These are phyloP conservation scores for Basidiobolus meristosporus DNA, from an alignment of 371 early-diverging fungal species.

Conservation along the genomic window DNA sequence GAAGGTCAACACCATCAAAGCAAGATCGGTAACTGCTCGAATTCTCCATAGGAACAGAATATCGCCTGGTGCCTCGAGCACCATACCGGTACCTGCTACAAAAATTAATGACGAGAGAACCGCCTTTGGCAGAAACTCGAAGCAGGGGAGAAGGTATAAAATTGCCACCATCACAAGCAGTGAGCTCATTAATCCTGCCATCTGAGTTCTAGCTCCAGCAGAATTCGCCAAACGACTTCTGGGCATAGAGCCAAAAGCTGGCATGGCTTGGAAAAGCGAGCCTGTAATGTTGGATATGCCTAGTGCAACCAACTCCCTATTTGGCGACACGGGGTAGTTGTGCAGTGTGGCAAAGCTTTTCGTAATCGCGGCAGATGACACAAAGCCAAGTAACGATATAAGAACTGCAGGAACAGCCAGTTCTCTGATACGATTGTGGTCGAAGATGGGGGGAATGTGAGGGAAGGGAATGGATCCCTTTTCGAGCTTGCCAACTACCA, in stretches of 20 bases:
- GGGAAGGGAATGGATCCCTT: conserved; percentile 44
- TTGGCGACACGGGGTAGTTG: conserved; percentile 77
- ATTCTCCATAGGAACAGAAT: conserved; percentile 61
- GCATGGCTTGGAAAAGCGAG: conserved; percentile 65
- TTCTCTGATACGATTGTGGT: conserved; percentile 32
- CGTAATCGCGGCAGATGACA: conserved; percentile 82
- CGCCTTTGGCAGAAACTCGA: conserved; percentile 71
- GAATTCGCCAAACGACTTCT: conserved; percentile 79
- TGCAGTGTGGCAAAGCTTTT: conserved; percentile 76
- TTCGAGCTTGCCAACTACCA: neutral
- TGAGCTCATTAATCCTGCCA: conserved; percentile 63
- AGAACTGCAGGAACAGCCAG: conserved; percentile 45
- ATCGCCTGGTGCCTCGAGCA: conserved; percentile 62
- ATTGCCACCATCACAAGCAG: conserved; percentile 50
- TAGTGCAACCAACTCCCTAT: conserved; percentile 87
- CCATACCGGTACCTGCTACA: conserved; percentile 62
- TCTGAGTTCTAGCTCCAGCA: conserved; percentile 73
- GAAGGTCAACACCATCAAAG: conserved; percentile 60
- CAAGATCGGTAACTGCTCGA: conserved; percentile 72
- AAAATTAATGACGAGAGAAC: conserved; percentile 71
- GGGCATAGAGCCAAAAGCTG: conserved; percentile 80
- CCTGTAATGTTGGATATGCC: conserved; percentile 70
- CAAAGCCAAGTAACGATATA: conserved; percentile 85
- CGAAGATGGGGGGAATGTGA: conserved; percentile 16
- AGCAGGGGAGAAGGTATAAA: conserved; percentile 53